These are phyloP conservation scores for Beauveria medogensis DNA, from an alignment of 2,329 filamentous ascomycete species.

Conservation along the genomic window DNA sequence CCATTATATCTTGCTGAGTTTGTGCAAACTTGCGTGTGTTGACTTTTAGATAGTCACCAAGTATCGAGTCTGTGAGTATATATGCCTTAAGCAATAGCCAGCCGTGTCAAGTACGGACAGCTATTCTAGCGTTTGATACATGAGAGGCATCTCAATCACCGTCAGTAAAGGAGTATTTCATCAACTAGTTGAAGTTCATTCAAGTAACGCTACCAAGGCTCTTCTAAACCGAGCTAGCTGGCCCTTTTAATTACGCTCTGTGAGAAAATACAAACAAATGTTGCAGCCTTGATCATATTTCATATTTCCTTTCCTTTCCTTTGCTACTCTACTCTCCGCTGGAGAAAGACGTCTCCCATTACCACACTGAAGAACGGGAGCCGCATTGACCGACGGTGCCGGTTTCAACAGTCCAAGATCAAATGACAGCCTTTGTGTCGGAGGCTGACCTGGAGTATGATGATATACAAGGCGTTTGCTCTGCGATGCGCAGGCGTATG, in stretches of 20 bases:
- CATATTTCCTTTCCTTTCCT: background rate
- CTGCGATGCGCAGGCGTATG: background rate
- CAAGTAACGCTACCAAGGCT: constrained; percentile 4
- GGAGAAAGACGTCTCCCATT: constrained; percentile 1
- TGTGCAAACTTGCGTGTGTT: too few species aligned
- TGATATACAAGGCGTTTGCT: constrained; percentile 23
- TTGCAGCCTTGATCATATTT: background rate
- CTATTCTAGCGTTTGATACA: too few species aligned
- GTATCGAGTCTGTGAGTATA: too few species aligned
- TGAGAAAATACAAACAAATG: background rate
- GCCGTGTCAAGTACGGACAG: too few species aligned
- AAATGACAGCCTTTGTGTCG: constrained; percentile 19
- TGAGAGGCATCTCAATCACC: too few species aligned
- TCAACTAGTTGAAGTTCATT: background rate
- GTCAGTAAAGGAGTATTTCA: too few species aligned
- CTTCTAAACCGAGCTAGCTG: background rate
- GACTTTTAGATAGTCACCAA: too few species aligned
- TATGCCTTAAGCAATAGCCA: too few species aligned
- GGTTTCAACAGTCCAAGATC: background rate
- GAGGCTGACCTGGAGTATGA: constrained; percentile 18
- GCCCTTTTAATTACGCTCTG: background rate
- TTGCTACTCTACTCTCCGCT: background rate
- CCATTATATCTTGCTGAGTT: too few species aligned
- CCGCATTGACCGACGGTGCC: background rate
- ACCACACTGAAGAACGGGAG: background rate